These are phyloP conservation scores for Mycena vulgaris DNA, from an alignment of 768 basidiomycete genomes.

Conservation along the genomic window DNA sequence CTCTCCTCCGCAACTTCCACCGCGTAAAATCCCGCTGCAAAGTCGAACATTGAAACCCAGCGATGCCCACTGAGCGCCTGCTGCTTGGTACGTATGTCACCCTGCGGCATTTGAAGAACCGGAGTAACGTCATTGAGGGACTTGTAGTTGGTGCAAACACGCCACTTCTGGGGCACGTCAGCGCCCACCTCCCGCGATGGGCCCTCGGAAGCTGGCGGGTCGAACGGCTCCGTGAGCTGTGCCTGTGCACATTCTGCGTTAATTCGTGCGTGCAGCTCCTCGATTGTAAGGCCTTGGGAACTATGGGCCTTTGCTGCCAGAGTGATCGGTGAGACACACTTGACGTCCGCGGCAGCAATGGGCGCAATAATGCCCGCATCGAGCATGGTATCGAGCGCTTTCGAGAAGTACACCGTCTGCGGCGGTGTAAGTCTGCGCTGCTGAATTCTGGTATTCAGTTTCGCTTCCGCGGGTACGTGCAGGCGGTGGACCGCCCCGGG, in stretches of 20 bases:
- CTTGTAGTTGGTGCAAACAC: slow-evolving; percentile 56
- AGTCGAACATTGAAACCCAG: slow-evolving; percentile 54
- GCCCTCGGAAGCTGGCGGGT: slow-evolving; percentile 12
- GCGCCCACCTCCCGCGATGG: neutral
- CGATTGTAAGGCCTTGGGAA: slow-evolving; percentile 45
- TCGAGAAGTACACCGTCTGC: slow-evolving; percentile 49
- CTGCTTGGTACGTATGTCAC: slow-evolving; percentile 57
- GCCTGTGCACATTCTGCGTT: slow-evolving; percentile 50
- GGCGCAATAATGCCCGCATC: slow-evolving; percentile 50
- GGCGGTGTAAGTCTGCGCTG: slow-evolving; percentile 50
- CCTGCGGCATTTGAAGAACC: slow-evolving; percentile 50
- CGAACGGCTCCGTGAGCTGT: slow-evolving; percentile 41
- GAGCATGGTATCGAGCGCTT: slow-evolving; percentile 53
- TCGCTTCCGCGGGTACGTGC: slow-evolving; percentile 45
- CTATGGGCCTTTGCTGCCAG: slow-evolving; percentile 55
- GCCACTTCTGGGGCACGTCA: slow-evolving; percentile 47
- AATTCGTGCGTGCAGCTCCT: slow-evolving; percentile 51
- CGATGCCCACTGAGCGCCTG: slow-evolving; percentile 51
- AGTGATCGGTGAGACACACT: slow-evolving; percentile 50
- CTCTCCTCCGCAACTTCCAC: slow-evolving; percentile 38
- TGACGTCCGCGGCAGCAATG: slow-evolving; percentile 48
- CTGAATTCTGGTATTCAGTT: slow-evolving; percentile 48
- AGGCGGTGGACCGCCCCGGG: slow-evolving; percentile 51
- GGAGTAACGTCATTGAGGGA: slow-evolving; percentile 50
- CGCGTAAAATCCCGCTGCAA: slow-evolving; percentile 54